Base-by-base conservation (phyloP, 2,329 filamentous ascomycete species). In the Diaporthe sp. region DNA sequence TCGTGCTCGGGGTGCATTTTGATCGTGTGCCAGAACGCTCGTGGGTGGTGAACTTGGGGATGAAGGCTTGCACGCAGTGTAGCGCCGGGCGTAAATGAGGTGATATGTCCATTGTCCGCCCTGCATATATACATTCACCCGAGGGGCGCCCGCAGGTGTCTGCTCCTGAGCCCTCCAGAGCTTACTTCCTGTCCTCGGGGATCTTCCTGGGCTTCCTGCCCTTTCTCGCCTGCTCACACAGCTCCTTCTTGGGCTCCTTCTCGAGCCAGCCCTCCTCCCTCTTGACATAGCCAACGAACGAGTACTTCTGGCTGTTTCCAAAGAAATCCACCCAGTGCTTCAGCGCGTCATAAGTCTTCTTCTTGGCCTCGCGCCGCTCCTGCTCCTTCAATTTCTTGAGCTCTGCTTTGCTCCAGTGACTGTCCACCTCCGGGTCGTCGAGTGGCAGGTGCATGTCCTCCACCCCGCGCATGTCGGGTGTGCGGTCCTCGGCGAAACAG, bases 301-400 rank as follows among this genome's bases (percentile, higher is more conserved):
- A 90, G 85, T 98, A 98, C 86, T 95, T 95, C 81, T 93, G 90
- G 82, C 92, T 94, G 74, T 93, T 94, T 75, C 85, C 88, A 81
- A 98, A 98, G 86, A 98, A 95, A 70, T 90, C 88, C 76, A 93
- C 92, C 97, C 96, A 98, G 84, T 96, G 93, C 82, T 90, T 87
- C 74, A 99, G 87, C 17, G 91, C 91, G 31, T 92, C 90, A 76
- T 91, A 83, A 2, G 95, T 93, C 82, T 91, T 89, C 78, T 89
- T 85, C 83, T 86, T 87, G 34, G 96, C 96, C 68, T 88, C 85
- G 71, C 88, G 87, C 69, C 88, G 79, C 86, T 98, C 96, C 82
- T 89, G 84, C 79, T 90, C 89, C 77, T 90, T 89, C 74, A 91
- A 75, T 49, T 78, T 82, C 74, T 83, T 85, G 77, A 93, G 84